Conservation (phyloP, 495 filamentous ascomycete species). For the Aspergillus incahuasiensis region DNA sequence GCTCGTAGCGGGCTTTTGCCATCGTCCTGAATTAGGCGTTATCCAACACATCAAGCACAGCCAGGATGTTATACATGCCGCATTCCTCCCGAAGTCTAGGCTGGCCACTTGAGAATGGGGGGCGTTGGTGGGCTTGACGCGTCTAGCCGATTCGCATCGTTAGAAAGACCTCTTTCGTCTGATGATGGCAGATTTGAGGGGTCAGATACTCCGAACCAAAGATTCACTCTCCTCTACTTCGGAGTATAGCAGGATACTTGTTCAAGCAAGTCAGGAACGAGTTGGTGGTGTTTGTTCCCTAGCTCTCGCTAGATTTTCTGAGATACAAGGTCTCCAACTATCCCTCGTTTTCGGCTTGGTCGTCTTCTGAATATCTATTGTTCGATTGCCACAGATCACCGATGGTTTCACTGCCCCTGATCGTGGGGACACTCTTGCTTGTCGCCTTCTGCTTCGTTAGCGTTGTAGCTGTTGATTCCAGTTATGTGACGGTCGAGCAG, state of each 20-base stretch:
- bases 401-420: slow-evolving; percentile 12
- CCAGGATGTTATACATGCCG: neutral
- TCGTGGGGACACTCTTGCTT: slow-evolving; percentile 15
- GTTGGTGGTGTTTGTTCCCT: neutral
- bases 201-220: neutral
- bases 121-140: slow-evolving; percentile 1
- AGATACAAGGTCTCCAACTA: neutral
- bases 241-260: too few relatives aligned
- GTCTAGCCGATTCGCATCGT: neutral
- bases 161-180: neutral
- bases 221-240: too few relatives aligned
- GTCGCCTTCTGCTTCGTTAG: slow-evolving; percentile 6
- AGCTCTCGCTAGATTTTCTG: neutral
- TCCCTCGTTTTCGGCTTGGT: neutral
- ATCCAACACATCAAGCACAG: neutral
- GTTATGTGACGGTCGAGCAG: slow-evolving; percentile 42
- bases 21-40: neutral
- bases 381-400: neutral
- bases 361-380: neutral
- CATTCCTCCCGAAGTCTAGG: slow-evolving; percentile 4
- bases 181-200: neutral
- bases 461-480: neutral
- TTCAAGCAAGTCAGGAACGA: neutral
- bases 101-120: neutral
- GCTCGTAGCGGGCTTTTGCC: neutral